phyloP scores from a whole-genome alignment of 1,284 basidiomycete genomes.

The Veloporphyrellus conicus region DNA sequence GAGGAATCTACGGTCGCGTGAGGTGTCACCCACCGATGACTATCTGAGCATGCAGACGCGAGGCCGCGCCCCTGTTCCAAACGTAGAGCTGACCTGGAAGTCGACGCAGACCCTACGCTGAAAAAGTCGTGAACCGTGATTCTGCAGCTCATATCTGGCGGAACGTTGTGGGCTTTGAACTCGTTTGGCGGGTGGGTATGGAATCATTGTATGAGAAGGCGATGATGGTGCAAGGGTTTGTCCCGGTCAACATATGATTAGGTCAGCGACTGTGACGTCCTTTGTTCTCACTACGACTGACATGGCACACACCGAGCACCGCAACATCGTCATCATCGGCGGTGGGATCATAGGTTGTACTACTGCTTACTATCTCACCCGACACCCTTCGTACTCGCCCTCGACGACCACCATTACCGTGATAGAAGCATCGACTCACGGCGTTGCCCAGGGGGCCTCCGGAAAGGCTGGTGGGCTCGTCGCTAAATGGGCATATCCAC shows the following conservation, averaged over 20 bases:
- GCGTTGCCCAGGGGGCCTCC: slow-evolving; percentile 73
- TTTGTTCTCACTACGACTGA: neutral
- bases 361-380: slow-evolving; percentile 77
- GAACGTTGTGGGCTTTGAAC: neutral
- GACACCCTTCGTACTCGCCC: slow-evolving; percentile 47
- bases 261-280: slow-evolving; percentile 2
- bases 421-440: slow-evolving; percentile 69
- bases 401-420: slow-evolving; percentile 53
- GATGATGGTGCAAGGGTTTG: too few relatives aligned
- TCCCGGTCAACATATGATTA: slow-evolving; percentile 3
- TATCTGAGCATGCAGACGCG: slow-evolving; percentile 9
- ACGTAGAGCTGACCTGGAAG: slow-evolving; percentile 1
- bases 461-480: slow-evolving; percentile 93
- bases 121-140: slow-evolving; percentile 28
- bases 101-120: neutral
- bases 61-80: slow-evolving; percentile 23
- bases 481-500: slow-evolving; percentile 75
- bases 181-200: neutral
- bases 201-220: neutral
- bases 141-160: neutral
- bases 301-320: slow-evolving; percentile 19
- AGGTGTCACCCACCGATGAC: slow-evolving; percentile 20
- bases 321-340: slow-evolving; percentile 45
- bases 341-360: slow-evolving; percentile 79
- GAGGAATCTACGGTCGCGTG: slow-evolving; percentile 10